Evolutionary conservation across 2,329 filamentous ascomycete genomes (phyloP).

Genomic region (Pochonia chlamydosporia): DNA sequence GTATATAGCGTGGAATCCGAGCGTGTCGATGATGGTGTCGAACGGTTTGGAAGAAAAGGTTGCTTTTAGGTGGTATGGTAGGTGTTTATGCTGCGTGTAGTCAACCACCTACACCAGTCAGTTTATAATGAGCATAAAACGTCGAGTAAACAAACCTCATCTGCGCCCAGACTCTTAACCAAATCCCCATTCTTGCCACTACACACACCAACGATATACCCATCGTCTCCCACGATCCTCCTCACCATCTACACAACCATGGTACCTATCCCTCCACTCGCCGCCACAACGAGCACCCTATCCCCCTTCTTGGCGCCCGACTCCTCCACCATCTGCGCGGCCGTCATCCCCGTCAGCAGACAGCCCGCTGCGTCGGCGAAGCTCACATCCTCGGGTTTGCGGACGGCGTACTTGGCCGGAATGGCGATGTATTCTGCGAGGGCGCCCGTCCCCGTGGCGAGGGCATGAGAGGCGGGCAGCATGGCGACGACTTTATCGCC

Average conservation of each 20-base stretch:
- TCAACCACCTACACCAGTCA: slow-evolving; percentile 41
- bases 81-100: slow-evolving; percentile 28
- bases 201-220: slow-evolving; percentile 41
- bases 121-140: too few species aligned
- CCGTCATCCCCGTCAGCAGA: slow-evolving; percentile 32
- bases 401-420: slow-evolving; percentile 25
- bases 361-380: slow-evolving; percentile 31
- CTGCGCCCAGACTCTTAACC: slow-evolving; percentile 40
- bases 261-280: slow-evolving; percentile 44
- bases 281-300: slow-evolving; percentile 42
- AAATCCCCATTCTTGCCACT: slow-evolving; percentile 39
- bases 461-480: slow-evolving; percentile 26
- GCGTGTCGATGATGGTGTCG: slow-evolving; percentile 43
- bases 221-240: slow-evolving; percentile 30
- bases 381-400: slow-evolving; percentile 22
- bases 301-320: slow-evolving; percentile 31
- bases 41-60: slow-evolving; percentile 26
- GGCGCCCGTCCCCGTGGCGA: slow-evolving; percentile 30
- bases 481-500: slow-evolving; percentile 33
- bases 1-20: slow-evolving; percentile 43
- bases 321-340: slow-evolving; percentile 30
- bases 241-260: slow-evolving; percentile 39
- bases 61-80: slow-evolving; percentile 28
- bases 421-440: slow-evolving; percentile 34
- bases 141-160: too few species aligned